Evolutionary conservation across 164 flowering plant genomes (phyloP).

Genomic region (Saururus chinensis): DNA sequence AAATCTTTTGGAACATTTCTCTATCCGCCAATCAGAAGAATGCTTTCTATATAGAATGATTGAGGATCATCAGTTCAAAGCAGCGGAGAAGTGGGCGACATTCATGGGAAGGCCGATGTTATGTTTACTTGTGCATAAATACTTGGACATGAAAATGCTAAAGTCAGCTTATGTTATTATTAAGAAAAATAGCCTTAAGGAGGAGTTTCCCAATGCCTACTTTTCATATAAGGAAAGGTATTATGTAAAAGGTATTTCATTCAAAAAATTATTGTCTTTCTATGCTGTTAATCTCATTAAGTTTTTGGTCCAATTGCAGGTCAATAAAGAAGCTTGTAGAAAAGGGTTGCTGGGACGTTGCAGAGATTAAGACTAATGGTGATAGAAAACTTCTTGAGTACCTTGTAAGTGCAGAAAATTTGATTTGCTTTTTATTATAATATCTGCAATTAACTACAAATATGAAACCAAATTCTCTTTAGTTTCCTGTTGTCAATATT

Average conservation of each 20-base stretch:
- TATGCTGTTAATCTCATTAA: slow-evolving; percentile 1
- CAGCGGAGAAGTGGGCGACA: slow-evolving; percentile 95
- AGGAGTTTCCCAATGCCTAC: slow-evolving; percentile 67
- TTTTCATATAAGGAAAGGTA: slow-evolving; percentile 70
- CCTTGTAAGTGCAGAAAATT: slow-evolving; percentile 35
- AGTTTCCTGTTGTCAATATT: not conserved
- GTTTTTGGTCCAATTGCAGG: slow-evolving; percentile 32
- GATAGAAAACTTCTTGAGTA: slow-evolving; percentile 61
- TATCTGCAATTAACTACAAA: too few relatives aligned
- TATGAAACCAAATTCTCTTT: not conserved
- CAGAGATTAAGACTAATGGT: slow-evolving; percentile 53
- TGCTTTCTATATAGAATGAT: slow-evolving; percentile 57
- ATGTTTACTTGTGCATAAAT: slow-evolving; percentile 52
- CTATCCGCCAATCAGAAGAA: slow-evolving; percentile 50
- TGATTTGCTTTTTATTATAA: not conserved
- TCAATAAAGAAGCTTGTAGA: slow-evolving; percentile 72
- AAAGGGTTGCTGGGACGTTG: slow-evolving; percentile 92
- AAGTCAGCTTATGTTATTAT: slow-evolving; percentile 55
- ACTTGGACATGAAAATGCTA: slow-evolving; percentile 46
- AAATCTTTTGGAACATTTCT: slow-evolving; percentile 54
- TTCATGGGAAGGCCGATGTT: slow-evolving; percentile 81
- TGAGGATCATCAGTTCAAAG: slow-evolving; percentile 43
- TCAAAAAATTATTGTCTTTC: not conserved
- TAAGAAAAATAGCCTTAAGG: slow-evolving; percentile 56
- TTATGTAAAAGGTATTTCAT: not conserved